Base-by-base conservation (phyloP, 1,284 basidiomycete species). In the Leucoagaricus sp. region DNA sequence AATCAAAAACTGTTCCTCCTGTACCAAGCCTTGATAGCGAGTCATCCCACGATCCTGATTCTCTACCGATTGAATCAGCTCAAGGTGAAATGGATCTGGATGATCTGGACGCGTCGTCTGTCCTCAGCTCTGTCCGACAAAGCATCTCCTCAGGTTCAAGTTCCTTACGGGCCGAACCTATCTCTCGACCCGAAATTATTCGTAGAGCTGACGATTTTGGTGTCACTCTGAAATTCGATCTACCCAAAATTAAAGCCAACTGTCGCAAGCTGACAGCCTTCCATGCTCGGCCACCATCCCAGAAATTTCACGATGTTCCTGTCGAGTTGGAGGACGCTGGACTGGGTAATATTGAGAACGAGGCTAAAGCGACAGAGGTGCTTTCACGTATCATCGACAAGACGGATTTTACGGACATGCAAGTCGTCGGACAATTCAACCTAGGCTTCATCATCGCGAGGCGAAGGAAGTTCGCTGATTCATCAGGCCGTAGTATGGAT, bases 351-450 rank as follows among this genome's bases (percentile, higher is more conserved):
- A 74, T 77, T 1, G 80, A 86, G 45, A 78, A 87, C 46, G 69
- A 74, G 28, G 79, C 80, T 1, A 75, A 77, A 34, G 94, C 91
- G 0, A 87, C 86, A 15, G 83, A 84, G 40, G 86, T 88, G 0
- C 83, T 99, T 1, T 84, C 93, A 4, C 84, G 96, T 10, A 86
- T 94, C 25, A 95, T 99, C 41, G 82, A 86, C 55, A 98, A 99
- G 72, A 69, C 75, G 1, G 96, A 99, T 72, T 99, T 99, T 67
- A 78, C 71, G 4, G 64, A 64, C 4, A 99, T 99, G 96, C 75
- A 88, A 0, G 75, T 98, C 15, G 63, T 97, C 26, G 97, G 97
- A 0, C 97, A 99, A 72, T 99, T 98, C 73, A 99, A 99, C 65
- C 82, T 91, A 40, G 96, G 96, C 0, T 99, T 99, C 71, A 96